phyloP scores from a whole-genome alignment of 1,284 basidiomycete species.

The Puccinia coronata region DNA sequence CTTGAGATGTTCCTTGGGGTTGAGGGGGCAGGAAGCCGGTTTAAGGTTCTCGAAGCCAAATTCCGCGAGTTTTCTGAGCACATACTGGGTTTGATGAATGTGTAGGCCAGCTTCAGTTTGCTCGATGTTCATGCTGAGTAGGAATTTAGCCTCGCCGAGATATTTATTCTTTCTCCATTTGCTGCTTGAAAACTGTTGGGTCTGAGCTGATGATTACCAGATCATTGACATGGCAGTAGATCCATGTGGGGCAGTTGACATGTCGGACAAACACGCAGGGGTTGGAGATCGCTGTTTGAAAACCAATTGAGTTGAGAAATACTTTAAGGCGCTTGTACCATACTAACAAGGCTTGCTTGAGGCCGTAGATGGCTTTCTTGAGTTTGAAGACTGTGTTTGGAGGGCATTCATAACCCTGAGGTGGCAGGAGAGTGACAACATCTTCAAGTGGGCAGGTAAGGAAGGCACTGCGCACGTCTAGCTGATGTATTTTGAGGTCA shows the following conservation, averaged over 20 bases:
- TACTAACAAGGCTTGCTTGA: background rate
- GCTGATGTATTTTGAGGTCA: constrained; percentile 46
- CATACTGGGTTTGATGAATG: background rate
- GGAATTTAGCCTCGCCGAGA: background rate
- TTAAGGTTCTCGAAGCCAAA: background rate
- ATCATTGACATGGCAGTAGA: background rate
- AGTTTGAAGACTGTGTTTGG: too few species aligned
- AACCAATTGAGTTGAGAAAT: background rate
- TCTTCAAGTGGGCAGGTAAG: background rate
- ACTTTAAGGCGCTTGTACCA: background rate
- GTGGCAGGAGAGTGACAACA: background rate
- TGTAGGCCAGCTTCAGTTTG: background rate
- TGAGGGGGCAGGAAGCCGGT: background rate
- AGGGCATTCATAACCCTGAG: too few species aligned
- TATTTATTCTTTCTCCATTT: constrained; percentile 8
- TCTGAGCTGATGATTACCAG: background rate
- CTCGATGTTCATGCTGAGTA: constrained; percentile 1
- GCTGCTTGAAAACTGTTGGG: background rate
- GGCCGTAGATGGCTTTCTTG: background rate
- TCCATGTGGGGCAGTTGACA: background rate
- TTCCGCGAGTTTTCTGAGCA: background rate
- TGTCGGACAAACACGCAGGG: constrained; percentile 8
- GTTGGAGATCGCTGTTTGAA: background rate
- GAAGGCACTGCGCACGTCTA: constrained; percentile 32
- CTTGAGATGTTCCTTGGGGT: background rate